phyloP scores from a whole-genome alignment of 1,139 yeast species.

The Hansenula sp. region DNA sequence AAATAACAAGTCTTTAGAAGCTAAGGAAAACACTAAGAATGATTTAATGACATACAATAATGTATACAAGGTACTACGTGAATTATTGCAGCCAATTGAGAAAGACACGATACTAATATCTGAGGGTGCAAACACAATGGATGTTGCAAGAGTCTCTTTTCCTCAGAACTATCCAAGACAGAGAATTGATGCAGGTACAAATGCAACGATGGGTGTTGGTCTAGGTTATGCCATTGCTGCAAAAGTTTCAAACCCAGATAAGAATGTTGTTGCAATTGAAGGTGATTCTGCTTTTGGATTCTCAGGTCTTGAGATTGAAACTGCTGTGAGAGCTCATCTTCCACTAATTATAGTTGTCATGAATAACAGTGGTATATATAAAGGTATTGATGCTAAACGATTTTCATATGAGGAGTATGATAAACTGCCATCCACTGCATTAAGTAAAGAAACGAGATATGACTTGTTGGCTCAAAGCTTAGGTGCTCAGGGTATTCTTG shows the following conservation, averaged over 20 bases:
- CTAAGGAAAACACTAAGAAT: conserved; percentile 21
- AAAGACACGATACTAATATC: conserved; percentile 39
- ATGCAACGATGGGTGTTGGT: conserved; percentile 72
- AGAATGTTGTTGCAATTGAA: conserved; percentile 51
- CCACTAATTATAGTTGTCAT: conserved; percentile 55
- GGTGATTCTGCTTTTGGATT: conserved; percentile 76
- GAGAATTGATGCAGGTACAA: conserved; percentile 64
- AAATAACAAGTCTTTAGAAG: conserved; percentile 34
- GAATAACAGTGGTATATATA: conserved; percentile 68
- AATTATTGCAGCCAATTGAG: conserved; percentile 27
- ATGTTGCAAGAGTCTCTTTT: conserved; percentile 55
- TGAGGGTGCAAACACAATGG: conserved; percentile 74
- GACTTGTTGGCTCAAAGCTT: conserved; percentile 48
- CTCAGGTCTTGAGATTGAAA: conserved; percentile 61
- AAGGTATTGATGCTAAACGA: conserved; percentile 42
- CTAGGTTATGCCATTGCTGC: conserved; percentile 63
- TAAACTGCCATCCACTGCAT: conserved; percentile 51
- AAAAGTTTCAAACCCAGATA: conserved; percentile 40
- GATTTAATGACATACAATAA: conserved; percentile 38
- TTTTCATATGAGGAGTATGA: conserved; percentile 20
- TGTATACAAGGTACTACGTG: conserved; percentile 46
- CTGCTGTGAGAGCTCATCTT: conserved; percentile 48
- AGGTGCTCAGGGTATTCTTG: conserved; percentile 52
- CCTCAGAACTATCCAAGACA: conserved; percentile 46
- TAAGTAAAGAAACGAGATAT: conserved; percentile 49